Evolutionary conservation across 2,329 filamentous ascomycete genomes (phyloP).

Genomic region (Phaeosphaeriaceae sp.): DNA sequence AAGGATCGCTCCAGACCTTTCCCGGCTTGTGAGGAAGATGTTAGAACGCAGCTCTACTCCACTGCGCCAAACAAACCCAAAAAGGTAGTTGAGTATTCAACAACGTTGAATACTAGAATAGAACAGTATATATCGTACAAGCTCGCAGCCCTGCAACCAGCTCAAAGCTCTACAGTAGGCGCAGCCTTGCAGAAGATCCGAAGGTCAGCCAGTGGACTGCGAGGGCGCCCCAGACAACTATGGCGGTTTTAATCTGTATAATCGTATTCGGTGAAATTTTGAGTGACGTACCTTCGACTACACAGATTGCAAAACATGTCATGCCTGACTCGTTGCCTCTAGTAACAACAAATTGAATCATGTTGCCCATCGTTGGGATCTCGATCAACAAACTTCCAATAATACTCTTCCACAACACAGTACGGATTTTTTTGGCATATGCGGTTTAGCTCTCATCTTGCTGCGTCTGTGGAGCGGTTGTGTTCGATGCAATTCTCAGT

Average conservation of each 20-base stretch:
- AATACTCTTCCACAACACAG: conserved; percentile 34
- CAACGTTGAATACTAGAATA: no score
- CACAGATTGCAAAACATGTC: conserved; percentile 48
- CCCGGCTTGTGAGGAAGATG: conserved; percentile 6
- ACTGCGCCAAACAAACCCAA: no score
- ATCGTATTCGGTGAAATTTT: not conserved
- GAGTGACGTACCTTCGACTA: conserved; percentile 43
- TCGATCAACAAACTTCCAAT: conserved; percentile 43
- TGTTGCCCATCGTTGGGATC: conserved; percentile 46
- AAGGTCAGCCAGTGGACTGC: conserved; percentile 30
- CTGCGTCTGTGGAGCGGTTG: no score
- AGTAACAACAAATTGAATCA: conserved; percentile 41
- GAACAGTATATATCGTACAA: no score
- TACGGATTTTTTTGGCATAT: conserved; percentile 26
- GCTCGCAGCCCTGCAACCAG: no score
- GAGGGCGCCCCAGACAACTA: conserved; percentile 25
- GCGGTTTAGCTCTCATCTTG: conserved; percentile 4
- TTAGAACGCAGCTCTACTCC: no score
- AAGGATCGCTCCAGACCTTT: no score
- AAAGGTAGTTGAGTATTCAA: no score
- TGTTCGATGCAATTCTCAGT: no score
- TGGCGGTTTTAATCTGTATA: not conserved
- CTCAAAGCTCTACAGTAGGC: no score
- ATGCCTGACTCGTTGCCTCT: conserved; percentile 45
- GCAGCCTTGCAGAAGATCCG: conserved; percentile 15